Evolutionary conservation across 2,329 filamentous ascomycete species (phyloP), one percentile per base, ranked within the genome.

Genomic region (Beauveria sp.): DNA sequence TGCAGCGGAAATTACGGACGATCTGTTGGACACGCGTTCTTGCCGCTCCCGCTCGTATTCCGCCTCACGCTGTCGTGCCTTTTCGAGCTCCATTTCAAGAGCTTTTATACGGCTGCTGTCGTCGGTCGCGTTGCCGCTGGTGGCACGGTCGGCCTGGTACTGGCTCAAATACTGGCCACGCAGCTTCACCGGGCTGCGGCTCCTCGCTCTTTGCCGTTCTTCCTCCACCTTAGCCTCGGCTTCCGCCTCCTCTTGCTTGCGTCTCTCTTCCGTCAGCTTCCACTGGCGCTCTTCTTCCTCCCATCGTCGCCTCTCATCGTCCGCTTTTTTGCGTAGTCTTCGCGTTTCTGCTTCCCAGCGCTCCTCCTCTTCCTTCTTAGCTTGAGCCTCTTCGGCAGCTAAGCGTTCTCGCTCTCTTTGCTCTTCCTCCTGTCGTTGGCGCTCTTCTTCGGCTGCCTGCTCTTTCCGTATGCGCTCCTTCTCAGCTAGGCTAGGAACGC

Each of bases 81-180:
- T 66, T 77, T 89, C 80, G 22, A 85, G 71, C 79, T 90, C 78
- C 75, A 84, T 80, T 75, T 97, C 93, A 5, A 97, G 80, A 70
- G 97, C 88, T 67, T 84, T 84, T 64, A 97, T 87, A 46, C 92
- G 85, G 64, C 80, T 83, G 64, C 80, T 84, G 71, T 93, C 64
- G 41, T 68, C 66, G 28, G 62, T 68, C 70, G 70, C 62, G 74
- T 71, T 67, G 68, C 67, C 69, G 70, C 61, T 66, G 59, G 73
- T 69, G 63, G 79, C 72, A 70, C 89, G 85, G 66, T 91, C 87
- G 22, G 87, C 85, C 71, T 91, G 88, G 71, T 96, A 96, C 70
- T 96, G 89, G 69, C 90, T 93, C 55, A 96, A 81, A 67, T 88
- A 92, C 70, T 96, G 92, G 2, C 92, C 92, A 63, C 87, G 88